Base-by-base conservation (phyloP, 305 asterid species). In the Solanum hybrid region DNA sequence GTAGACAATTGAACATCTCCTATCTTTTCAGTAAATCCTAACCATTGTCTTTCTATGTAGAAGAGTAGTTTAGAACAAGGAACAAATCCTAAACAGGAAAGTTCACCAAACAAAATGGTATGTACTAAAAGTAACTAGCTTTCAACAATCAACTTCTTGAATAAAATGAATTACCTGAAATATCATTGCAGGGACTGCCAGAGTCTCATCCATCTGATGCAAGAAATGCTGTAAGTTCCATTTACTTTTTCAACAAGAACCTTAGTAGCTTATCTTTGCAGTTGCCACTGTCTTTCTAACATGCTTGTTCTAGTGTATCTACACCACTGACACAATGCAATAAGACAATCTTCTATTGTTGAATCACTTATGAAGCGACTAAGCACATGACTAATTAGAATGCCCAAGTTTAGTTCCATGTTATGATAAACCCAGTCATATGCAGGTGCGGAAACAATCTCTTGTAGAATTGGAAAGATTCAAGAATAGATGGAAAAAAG, bases 401-500 rank as follows among this genome's bases (percentile, higher is more conserved):
- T 6, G 26, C 76, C 13, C 78, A 36, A 40, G 31, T 69, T 64
- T 11, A n/a, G 9, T 82, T 37, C 77, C 40, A 64, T 64, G 37
- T 69, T 36, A 19, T n/a, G 77, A 64, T 60, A 32, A 29, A 42
- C 31, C 2, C 6, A 56, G 42, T 40, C 14, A 36, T 17, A 76
- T 81, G 86, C 94, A 95, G 98, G 95, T 95, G 86, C 87, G 95
- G 13, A 92, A 85, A 89, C 94, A 93, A 76, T 94, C 96, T 7
- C 91, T 76, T 14, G 90, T 27, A 17, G 98, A 96, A 90, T 77
- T 95, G 51, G 93, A 94, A 73, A 92, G 88, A 51, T 96, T 94
- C 92, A 96, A 94, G 89, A 93, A 87, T 37, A 93, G 98, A 92
- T 95, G 98, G 97, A 90, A 88, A 88, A 95, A 92, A 82, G 98